Base-by-base conservation (phyloP, 306 rosid genomes). In the Vigna mungo region DNA sequence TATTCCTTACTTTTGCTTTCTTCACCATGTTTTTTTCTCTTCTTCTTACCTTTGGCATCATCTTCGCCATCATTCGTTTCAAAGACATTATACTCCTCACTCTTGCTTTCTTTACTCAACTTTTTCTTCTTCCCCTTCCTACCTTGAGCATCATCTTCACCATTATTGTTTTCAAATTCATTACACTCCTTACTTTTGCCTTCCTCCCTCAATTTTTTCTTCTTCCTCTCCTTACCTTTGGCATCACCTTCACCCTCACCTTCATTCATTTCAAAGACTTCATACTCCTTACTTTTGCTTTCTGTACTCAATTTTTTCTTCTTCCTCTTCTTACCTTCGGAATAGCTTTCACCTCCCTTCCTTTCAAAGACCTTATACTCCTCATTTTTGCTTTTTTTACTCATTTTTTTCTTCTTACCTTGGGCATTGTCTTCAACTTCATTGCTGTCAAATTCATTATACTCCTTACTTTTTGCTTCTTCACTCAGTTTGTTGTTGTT, bases 391-490 rank as follows among this genome's bases (percentile, higher is more conserved):
- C 58, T 47, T 25, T 68, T 9, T 6, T 68, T 23, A 68, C 18
- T 25, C 11, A 13, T 3, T 15, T 44, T 68, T 3, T 65, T 65
- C 52, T 18, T 54, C 60, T 20, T 54, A 30, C 34, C 34, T 30
- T 30, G 34, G 5, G 34, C 34, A 30, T 30, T 4, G 34, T 30
- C 12, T 39, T 69, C 62, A 32, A 52, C 64, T 43, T 55, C 70
- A 36, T 67, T 65, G 64, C 46, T 52, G 60, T 67, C 17, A 14
- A 56, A 52, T 20, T 32, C 21, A 20, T 20, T 20, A 20, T 20
- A 20, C 21, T 20, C 71, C 58, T 79, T 52, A 41, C 56, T 17
- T 46, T 46, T 68, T 56, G 43, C 23, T 47, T 68, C 11, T 2
- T 46, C 41, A 68, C 18, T 23, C n/a, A 39, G 7, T 25, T 21